Evolutionary conservation across 176 grass and related monocot species (phyloP).

Genomic region (Puccinellia tenuiflora): DNA sequence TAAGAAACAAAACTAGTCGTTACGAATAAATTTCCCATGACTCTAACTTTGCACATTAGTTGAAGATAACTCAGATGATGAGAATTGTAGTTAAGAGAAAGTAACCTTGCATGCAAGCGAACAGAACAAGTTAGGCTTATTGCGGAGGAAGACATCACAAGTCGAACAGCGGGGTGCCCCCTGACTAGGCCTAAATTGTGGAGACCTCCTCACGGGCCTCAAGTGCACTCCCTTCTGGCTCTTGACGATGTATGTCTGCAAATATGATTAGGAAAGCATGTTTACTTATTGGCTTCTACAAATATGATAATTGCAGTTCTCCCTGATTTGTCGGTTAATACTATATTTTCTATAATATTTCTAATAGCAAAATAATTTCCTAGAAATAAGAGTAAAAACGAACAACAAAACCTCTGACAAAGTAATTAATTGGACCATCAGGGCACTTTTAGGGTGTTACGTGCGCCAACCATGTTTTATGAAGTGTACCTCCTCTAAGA

Average conservation of each 20-base stretch:
- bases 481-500: neutral
- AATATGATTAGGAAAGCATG: neutral
- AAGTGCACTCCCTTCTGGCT: neutral
- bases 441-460: neutral
- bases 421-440: neutral
- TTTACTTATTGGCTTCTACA: neutral
- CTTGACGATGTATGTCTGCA: slow-evolving; percentile 3
- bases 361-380: neutral
- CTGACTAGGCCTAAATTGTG: neutral
- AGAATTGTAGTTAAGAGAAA: neutral
- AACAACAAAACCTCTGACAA: neutral
- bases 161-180: neutral
- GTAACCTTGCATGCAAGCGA: slow-evolving; percentile 20
- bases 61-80: neutral
- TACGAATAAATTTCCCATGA: too few species aligned
- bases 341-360: neutral
- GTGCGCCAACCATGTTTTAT: neutral
- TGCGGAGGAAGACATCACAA: neutral
- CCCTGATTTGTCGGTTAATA: neutral
- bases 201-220: slow-evolving; percentile 12
- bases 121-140: neutral
- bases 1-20: neutral
- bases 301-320: neutral
- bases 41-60: neutral
- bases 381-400: neutral